A percentile compares a stretch with the other conserved stretches of the same genome.
Conservation (phyloP, 176 grass and related monocot genomes). For the Paspalum notatum region DNA sequence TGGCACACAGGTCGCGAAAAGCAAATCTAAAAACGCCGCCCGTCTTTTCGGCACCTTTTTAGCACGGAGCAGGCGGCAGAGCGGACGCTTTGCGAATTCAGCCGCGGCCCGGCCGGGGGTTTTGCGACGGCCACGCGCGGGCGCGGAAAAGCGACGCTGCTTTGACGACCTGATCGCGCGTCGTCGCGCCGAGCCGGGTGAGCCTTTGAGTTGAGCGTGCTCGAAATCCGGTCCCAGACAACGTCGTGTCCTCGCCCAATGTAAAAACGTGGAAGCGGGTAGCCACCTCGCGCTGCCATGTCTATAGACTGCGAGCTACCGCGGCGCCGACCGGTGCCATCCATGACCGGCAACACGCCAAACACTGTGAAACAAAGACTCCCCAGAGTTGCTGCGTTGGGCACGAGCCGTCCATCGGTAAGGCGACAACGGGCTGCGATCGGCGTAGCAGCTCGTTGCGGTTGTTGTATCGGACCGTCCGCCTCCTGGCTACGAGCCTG, state of each 20-base stretch:
- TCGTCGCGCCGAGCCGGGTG: neutral
- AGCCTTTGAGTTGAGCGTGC: slow-evolving; percentile 39
- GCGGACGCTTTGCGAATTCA: slow-evolving; percentile 14
- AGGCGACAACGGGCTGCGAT: neutral
- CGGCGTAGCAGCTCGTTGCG: neutral
- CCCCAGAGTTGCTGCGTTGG: no score
- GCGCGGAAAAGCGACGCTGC: slow-evolving; percentile 17
- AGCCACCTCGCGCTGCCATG: neutral
- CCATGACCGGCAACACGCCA: neutral
- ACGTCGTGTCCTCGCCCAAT: neutral
- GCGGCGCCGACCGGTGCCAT: neutral
- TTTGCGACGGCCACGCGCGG: slow-evolving; percentile 50
- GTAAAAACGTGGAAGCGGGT: neutral
- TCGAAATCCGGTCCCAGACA: neutral
- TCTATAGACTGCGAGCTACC: neutral
- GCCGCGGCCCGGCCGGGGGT: neutral
- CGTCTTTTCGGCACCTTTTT: slow-evolving; percentile 53
- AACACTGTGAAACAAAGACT: neutral
- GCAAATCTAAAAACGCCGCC: slow-evolving; percentile 37
- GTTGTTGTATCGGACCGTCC: slow-evolving; percentile 15
- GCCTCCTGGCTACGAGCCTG: neutral
- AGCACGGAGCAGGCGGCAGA: slow-evolving; percentile 13
- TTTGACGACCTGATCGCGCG: slow-evolving; percentile 39
- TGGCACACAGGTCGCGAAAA: slow-evolving; percentile 38
- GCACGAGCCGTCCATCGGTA: neutral